phyloP scores from a whole-genome alignment of 2,329 filamentous ascomycete genomes.

The Ophiostoma sp. region DNA sequence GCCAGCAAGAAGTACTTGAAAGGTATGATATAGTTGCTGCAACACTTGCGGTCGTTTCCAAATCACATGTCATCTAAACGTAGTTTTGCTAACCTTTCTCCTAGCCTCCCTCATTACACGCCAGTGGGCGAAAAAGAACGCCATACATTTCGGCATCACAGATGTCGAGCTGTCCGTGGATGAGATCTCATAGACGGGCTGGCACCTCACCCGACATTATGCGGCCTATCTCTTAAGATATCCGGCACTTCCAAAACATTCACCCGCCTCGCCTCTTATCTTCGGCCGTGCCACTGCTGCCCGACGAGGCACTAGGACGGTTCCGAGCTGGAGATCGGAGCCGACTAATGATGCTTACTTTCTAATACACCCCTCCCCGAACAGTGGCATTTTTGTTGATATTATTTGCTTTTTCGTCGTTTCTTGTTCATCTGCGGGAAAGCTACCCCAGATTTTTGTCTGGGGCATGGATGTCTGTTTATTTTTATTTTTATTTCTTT shows the following conservation, averaged over 20 bases:
- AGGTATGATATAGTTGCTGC: slow-evolving; percentile 52
- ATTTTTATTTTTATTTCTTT: neutral
- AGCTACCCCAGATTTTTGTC: neutral
- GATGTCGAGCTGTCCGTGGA: slow-evolving; percentile 49
- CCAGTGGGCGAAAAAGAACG: slow-evolving; percentile 86
- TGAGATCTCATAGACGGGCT: slow-evolving; percentile 36
- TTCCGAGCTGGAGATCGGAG: neutral
- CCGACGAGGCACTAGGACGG: neutral
- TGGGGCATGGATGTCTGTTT: slow-evolving; percentile 8
- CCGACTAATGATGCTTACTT: neutral
- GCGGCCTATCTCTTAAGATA: neutral
- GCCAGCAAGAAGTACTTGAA: slow-evolving; percentile 99
- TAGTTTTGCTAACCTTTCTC: neutral
- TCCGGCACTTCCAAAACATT: neutral
- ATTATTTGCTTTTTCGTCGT: neutral
- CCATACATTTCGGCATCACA: slow-evolving; percentile 50
- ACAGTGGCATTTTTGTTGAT: slow-evolving; percentile 6
- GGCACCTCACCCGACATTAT: neutral
- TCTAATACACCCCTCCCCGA: slow-evolving; percentile 11
- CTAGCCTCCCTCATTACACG: slow-evolving; percentile 85
- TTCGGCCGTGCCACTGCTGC: slow-evolving; percentile 6
- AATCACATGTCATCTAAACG: neutral
- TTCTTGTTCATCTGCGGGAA: slow-evolving; percentile 6
- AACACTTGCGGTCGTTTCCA: neutral
- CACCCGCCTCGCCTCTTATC: neutral